Conservation (phyloP, 1,284 basidiomycete species). For the Cryptococcus neoformans region DNA sequence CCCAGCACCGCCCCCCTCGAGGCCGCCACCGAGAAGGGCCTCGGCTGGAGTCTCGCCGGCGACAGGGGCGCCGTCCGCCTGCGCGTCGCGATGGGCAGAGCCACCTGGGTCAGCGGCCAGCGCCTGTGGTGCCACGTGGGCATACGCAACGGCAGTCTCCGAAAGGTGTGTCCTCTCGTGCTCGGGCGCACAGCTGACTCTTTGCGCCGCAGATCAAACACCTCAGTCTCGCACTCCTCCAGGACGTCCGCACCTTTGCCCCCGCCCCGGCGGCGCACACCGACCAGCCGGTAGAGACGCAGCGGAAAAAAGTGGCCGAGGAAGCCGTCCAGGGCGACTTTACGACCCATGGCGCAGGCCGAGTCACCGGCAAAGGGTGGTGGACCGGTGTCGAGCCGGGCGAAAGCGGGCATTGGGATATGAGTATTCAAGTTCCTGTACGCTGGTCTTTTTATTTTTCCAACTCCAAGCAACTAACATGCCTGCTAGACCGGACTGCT, state of each 20-base stretch:
- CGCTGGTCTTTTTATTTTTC: slow-evolving; percentile 35
- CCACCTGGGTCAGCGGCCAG: slow-evolving; percentile 84
- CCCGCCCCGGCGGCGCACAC: slow-evolving; percentile 16
- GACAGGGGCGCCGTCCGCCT: slow-evolving; percentile 70
- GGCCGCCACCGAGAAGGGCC: slow-evolving; percentile 58
- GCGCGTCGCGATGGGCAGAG: slow-evolving; percentile 68
- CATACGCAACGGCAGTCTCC: slow-evolving; percentile 71
- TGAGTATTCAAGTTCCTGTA: slow-evolving; percentile 67
- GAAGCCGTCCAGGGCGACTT: slow-evolving; percentile 60
- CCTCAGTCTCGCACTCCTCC: slow-evolving; percentile 65
- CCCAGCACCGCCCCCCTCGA: slow-evolving; percentile 62
- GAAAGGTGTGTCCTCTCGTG: slow-evolving; percentile 50
- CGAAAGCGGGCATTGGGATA: slow-evolving; percentile 58
- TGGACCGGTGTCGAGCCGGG: slow-evolving; percentile 74
- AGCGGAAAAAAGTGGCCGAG: slow-evolving; percentile 57
- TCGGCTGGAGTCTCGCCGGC: slow-evolving; percentile 59
- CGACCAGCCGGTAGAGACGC: slow-evolving; percentile 22
- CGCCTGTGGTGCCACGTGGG: slow-evolving; percentile 67
- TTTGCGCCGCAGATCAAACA: slow-evolving; percentile 57
- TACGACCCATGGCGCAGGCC: slow-evolving; percentile 58
- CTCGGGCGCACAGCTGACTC: neutral
- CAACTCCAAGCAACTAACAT: neutral
- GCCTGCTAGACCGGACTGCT: slow-evolving; percentile 63
- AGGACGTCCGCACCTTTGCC: slow-evolving; percentile 68
- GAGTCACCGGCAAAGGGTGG: slow-evolving; percentile 79